Base-by-base conservation (phyloP, 2,329 filamentous ascomycete species). In the Hypoxylon sp. region DNA sequence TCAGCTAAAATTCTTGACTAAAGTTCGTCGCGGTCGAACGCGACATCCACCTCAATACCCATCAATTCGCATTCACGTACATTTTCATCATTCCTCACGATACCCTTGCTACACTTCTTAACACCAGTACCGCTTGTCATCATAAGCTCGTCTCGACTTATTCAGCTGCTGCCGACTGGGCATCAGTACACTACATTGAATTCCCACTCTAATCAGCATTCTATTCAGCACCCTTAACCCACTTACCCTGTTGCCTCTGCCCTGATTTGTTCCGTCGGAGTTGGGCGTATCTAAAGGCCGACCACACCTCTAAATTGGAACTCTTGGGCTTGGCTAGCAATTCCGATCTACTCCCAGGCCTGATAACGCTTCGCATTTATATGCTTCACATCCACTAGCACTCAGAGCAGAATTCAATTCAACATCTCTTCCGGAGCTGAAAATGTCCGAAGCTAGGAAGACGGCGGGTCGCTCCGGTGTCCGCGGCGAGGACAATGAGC, bases 391-490 rank as follows among this genome's bases (percentile, higher is more conserved):
- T 30, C 27, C 14, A 21, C 27, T 14, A 4, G 8, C 8, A 16
- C 32, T 19, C 11, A 14, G 27, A 29, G 25, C 14, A 45, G n/a
- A 30, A 29, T 37, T 25, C 3, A 21, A 27, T 32, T 14, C 3
- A 25, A 27, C 3, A 5, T 45, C 41, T 21, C 6, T 30, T 11
- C 37, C 37, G 16, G 32, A 7, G 3, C 12, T 23, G 21, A 43
- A n/a, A 29, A 65, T 61, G 56, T 51, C 39, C 12, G 39, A 11
- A 16, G 29, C 19, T 16, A 39, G 34, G 3, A 32, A 55, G 25
- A 21, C 11, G n/a, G 47, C 19, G 12, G 30, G 27, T 48, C 43
- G 25, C 5, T 21, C 21, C 12, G 11, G 39, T 14, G 16, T 27
- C 54, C 3, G 39, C 9, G 21, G 53, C 27, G 23, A 43, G 14